phyloP scores from a whole-genome alignment of 306 rosid species.

The Boehmeria nivea region DNA sequence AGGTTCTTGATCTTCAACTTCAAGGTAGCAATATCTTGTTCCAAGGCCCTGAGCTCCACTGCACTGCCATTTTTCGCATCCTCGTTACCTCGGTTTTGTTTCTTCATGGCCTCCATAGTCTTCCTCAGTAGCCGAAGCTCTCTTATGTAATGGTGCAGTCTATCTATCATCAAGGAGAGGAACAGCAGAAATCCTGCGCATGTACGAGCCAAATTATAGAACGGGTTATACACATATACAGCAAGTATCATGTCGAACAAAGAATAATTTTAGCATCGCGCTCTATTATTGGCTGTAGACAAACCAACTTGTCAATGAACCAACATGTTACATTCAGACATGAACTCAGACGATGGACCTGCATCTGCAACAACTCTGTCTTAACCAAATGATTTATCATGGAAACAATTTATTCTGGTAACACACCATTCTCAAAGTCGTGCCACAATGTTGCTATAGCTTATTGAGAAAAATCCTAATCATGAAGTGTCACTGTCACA shows the following conservation, averaged over 20 bases:
- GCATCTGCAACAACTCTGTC: too few relatives aligned
- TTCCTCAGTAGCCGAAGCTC: constrained; percentile 83
- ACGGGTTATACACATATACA: constrained; percentile 4
- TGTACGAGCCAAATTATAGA: constrained; percentile 16
- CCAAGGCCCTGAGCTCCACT: constrained; percentile 51
- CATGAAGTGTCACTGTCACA: too few relatives aligned
- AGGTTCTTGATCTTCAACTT: constrained; percentile 45
- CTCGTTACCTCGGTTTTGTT: constrained; percentile 65
- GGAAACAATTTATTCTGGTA: too few relatives aligned
- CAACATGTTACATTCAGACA: too few relatives aligned
- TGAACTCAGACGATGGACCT: too few relatives aligned
- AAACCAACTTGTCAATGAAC: not conserved
- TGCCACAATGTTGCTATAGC: too few relatives aligned
- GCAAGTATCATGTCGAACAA: not conserved
- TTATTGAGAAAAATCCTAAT: too few relatives aligned
- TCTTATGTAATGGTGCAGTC: constrained; percentile 84
- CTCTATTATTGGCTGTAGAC: not conserved
- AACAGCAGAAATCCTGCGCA: constrained; percentile 73
- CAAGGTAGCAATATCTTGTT: constrained; percentile 48
- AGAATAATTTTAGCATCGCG: not conserved
- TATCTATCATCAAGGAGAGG: constrained; percentile 79
- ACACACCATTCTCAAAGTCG: too few relatives aligned
- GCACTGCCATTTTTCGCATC: constrained; percentile 47
- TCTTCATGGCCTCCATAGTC: constrained; percentile 87
- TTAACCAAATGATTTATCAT: too few relatives aligned